Evolutionary conservation across 441 rosid genomes (phyloP), one percentile per base, ranked within the genome.

Genomic region (Monsonia emarginata): DNA sequence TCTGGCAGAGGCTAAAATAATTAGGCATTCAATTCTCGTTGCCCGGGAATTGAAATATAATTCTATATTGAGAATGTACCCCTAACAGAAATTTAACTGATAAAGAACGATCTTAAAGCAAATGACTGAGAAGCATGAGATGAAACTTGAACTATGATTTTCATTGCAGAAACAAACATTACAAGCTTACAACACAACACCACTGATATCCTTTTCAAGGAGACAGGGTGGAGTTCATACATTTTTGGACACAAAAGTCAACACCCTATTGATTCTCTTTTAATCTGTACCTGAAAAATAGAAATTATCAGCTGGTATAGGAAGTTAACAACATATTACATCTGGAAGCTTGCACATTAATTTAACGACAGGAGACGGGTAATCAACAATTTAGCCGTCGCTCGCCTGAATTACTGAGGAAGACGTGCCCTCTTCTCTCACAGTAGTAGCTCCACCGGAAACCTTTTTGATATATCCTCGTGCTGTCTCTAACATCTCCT

Each of bases 401-500:
- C 65, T 59, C 65, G 75, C 80, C 67, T 72, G 80, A 22, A 64
- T 68, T 54, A 27, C 52, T 18, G 81, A 1, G 18, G 80, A 25
- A 6, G 73, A n/a, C 0, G 65, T 65, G 0, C 73, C 44, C 50
- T 72, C 59, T 52, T 22, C 26, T 21, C 1, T 72, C 21, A 58
- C 64, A 0, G 44, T 48, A 28, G 73, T 48, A 28, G 73, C 82
- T 4, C 48, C 44, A 2, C 46, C n/a, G 2, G 81, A 30, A 32
- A 61, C 14, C 62, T 21, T 78, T n/a, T 76, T 79, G 61, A 84
- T 70, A 62, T 48, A 75, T 3, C 81, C 65, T 13, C 78, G 77
- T 3, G 92, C 91, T 14, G 75, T 81, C 54, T 86, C 91, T 28
- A 88, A 71, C 93, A 88, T 86, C 79, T 83, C 7, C 46, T 81